Evolutionary conservation across 2,329 filamentous ascomycete species (phyloP).

Genomic region (Aspergillus sergii): DNA sequence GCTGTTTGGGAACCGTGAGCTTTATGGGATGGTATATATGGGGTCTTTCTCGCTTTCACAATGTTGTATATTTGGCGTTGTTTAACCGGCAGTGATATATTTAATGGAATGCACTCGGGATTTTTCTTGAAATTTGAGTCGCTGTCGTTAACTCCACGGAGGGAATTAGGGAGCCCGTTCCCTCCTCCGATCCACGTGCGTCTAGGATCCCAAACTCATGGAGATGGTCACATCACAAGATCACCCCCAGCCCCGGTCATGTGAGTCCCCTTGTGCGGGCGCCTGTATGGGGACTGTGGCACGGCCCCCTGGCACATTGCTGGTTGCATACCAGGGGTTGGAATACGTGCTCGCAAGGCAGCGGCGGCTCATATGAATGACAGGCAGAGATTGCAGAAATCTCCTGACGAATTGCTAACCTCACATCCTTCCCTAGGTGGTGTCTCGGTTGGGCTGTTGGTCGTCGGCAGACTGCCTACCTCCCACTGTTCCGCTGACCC

Average conservation of each 20-base stretch:
- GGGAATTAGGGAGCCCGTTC: not conserved
- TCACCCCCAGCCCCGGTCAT: conserved; percentile 8
- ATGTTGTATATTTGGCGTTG: conserved; percentile 8
- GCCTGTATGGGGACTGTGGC: conserved; percentile 1
- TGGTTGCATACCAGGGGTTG: not conserved
- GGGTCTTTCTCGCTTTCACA: conserved; percentile 8
- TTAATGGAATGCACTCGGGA: conserved; percentile 11
- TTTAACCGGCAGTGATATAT: conserved; percentile 10
- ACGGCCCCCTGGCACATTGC: conserved; percentile 10
- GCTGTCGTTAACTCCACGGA: not conserved
- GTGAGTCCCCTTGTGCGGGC: conserved; percentile 3
- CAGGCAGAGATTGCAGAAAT: not conserved
- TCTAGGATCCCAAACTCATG: not conserved
- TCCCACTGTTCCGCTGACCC: conserved; percentile 8
- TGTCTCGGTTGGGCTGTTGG: not conserved
- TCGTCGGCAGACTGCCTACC: not conserved
- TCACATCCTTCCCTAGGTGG: not conserved
- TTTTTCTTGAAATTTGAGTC: conserved; percentile 1
- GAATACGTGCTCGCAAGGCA: not conserved
- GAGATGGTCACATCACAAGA: conserved; percentile 10
- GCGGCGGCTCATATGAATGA: not conserved
- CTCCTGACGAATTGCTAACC: not conserved
- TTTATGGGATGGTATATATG: conserved; percentile 11
- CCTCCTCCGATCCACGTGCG: conserved; percentile 6
- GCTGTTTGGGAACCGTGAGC: not conserved